A percentile compares a stretch with the other conserved stretches of the same genome.
phyloP scores from a whole-genome alignment of 257 asterid genomes.

The Cordia subcordata region DNA sequence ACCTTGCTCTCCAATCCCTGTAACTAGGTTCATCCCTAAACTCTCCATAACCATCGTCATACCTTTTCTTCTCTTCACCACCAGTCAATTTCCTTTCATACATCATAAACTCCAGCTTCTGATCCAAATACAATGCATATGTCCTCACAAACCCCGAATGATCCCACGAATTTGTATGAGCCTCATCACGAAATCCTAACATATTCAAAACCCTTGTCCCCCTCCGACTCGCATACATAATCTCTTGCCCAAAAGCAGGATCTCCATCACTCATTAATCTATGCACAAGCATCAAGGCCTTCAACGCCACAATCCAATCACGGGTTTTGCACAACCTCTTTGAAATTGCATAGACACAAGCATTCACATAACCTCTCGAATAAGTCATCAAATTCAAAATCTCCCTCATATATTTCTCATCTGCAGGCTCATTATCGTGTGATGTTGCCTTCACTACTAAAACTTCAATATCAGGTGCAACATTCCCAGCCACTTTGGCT shows the following conservation, averaged over 20 bases:
- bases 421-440: constrained; percentile 64
- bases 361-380: constrained; percentile 46
- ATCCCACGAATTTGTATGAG: constrained; percentile 71
- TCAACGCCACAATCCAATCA: constrained; percentile 79
- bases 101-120: constrained; percentile 53
- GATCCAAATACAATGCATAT: constrained; percentile 54
- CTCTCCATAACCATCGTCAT: constrained; percentile 25
- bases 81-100: constrained; percentile 43
- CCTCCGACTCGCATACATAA: constrained; percentile 43
- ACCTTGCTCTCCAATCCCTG: constrained; percentile 28
- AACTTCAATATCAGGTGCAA: constrained; percentile 70
- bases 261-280: constrained; percentile 65
- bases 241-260: constrained; percentile 42
- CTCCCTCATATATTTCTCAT: constrained; percentile 58
- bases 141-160: constrained; percentile 56
- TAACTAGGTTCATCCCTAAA: constrained; percentile 25
- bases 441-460: constrained; percentile 66
- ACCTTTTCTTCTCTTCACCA: constrained; percentile 23
- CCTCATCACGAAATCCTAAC: constrained; percentile 71
- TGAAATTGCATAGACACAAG: constrained; percentile 46
- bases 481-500: constrained; percentile 63
- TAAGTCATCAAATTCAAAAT: constrained; percentile 39
- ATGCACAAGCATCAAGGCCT: constrained; percentile 69
- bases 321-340: constrained; percentile 58
- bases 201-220: constrained; percentile 51